These are phyloP conservation scores for Mytilinidion resinicola DNA, from an alignment of 495 filamentous ascomycete species.

Conservation along the genomic window DNA sequence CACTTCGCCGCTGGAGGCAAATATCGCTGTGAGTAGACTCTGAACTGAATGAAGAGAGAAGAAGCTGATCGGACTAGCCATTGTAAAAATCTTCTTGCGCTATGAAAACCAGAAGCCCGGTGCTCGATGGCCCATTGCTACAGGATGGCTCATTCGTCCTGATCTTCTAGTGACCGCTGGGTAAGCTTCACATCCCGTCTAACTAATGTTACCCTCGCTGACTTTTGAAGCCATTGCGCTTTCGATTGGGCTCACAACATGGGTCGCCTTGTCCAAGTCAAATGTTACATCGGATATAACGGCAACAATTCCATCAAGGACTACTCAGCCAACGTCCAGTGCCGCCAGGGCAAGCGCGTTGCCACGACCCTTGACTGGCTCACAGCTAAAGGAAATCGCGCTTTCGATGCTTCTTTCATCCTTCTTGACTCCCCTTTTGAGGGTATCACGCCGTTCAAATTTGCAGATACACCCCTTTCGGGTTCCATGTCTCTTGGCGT, in stretches of 20 bases:
- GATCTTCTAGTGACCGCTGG: slow-evolving; percentile 39
- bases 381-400: slow-evolving; percentile 28
- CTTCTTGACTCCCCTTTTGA: slow-evolving; percentile 36
- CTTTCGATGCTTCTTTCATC: slow-evolving; percentile 38
- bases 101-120: slow-evolving; percentile 11
- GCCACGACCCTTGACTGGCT: slow-evolving; percentile 39
- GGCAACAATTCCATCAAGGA: slow-evolving; percentile 28
- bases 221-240: too few species aligned
- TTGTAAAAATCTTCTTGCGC: slow-evolving; percentile 8
- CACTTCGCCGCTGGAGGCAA: slow-evolving; percentile 9
- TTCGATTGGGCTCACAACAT: slow-evolving; percentile 36
- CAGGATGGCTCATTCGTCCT: slow-evolving; percentile 4
- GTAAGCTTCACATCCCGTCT: neutral
- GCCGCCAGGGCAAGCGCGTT: slow-evolving; percentile 33
- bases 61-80: neutral
- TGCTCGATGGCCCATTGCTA: slow-evolving; percentile 6
- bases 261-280: slow-evolving; percentile 32
- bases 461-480: slow-evolving; percentile 30
- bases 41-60: neutral
- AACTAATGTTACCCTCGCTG: neutral
- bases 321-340: slow-evolving; percentile 28
- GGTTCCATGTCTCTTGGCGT: slow-evolving; percentile 35
- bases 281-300: slow-evolving; percentile 39
- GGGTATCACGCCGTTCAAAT: slow-evolving; percentile 32
- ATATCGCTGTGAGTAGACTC: slow-evolving; percentile 5